Base-by-base conservation (phyloP, 1,284 basidiomycete genomes). In the Farysia itapuensis region DNA sequence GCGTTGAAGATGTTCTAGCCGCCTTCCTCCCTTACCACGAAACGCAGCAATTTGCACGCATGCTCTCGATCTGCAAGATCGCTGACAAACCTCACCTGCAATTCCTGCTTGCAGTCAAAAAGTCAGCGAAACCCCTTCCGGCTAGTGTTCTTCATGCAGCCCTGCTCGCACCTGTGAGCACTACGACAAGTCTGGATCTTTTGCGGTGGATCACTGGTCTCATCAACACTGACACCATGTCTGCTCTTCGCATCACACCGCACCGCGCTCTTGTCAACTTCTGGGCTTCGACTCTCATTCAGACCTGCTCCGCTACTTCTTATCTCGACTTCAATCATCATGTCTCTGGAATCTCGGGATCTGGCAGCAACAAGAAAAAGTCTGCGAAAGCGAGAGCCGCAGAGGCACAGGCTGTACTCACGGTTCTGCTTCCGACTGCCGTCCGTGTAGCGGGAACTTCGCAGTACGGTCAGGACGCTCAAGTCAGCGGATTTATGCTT, bases 11-110 rank as follows among this genome's bases (percentile, higher is more conserved):
- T n/a, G 70, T 93, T 16, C 81, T 98, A 5, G 80, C 85, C 12
- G 81, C 90, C 15, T 97, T 97, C 78, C 78, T 97, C 21, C 95
- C 95, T 0, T 97, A 94, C 75, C 91, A 97, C 72, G 89, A 92
- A 64, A 90, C 94, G 2, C 86, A 88, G 0, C 92, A 97, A 74
- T 98, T 98, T 77, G 84, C 87, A 7, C 93, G 94, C 74, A 89
- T 97, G 82, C 81, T 95, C 30, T 86, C 87, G 4, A 92, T 96
- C 67, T 79, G 91, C 47, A 84, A 87, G 60, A 30, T 51, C 14
- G 43, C 52, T 18, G 39, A 38, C 18, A 44, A 51, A 42, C 60
- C 70, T 2, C 52, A 61, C 28, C 39, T 69, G 8, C 57, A 63
- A 11, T 75, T 75, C 36, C 47, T 75, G 2, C 48, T 46, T 7